Evolutionary conservation across 2,329 filamentous ascomycete genomes (phyloP).

Genomic region (Ophiostoma piceae): DNA sequence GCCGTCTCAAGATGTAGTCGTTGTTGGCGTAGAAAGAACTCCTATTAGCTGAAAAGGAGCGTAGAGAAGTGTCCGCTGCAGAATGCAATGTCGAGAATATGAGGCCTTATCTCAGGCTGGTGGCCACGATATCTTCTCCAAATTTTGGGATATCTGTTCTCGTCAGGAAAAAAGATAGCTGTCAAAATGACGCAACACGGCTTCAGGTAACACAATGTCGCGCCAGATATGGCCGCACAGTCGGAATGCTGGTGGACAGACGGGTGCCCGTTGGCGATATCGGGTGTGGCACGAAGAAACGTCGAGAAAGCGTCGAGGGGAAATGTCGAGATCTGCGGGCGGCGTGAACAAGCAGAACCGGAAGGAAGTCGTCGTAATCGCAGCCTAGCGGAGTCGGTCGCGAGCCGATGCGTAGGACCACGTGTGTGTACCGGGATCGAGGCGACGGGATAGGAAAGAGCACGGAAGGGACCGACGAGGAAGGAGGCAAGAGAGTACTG

Average conservation of each 20-base stretch:
- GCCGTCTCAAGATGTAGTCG: background rate
- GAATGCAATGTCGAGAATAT: background rate
- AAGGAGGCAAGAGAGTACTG: background rate
- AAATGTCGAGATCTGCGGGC: background rate
- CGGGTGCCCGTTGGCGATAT: conserved; percentile 11
- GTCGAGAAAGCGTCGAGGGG: background rate
- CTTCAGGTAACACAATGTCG: background rate
- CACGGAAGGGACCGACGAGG: background rate
- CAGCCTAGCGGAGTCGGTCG: background rate
- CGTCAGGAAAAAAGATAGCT: background rate
- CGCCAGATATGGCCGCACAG: background rate
- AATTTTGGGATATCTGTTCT: background rate
- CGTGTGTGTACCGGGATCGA: background rate
- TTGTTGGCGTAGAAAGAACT: background rate
- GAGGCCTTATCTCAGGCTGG: background rate
- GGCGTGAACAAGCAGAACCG: background rate
- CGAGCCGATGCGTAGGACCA: background rate
- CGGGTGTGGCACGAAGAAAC: conserved; percentile 12
- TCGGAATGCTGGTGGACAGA: background rate
- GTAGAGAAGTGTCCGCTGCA: background rate
- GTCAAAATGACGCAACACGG: background rate
- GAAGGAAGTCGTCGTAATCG: background rate
- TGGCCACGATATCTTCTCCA: background rate
- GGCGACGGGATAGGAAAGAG: conserved; percentile 3
- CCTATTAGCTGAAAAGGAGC: background rate